Evolutionary conservation across 331 rosid species (phyloP), one percentile per base, ranked within the genome.

Genomic region (Rhamnella rubrinervis): DNA sequence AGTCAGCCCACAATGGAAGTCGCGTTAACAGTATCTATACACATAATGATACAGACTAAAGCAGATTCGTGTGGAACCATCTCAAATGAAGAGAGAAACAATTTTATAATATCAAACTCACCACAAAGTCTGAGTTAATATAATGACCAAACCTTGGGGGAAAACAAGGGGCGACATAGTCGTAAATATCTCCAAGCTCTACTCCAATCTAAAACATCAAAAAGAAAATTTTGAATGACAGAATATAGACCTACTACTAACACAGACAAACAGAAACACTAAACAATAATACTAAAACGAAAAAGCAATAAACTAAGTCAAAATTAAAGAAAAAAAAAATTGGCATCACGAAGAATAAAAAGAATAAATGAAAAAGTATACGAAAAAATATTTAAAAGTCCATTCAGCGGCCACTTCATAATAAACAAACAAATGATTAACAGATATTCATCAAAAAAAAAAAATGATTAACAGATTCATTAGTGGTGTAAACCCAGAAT

Each of bases 141-240:
- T 18, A 49, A 61, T 67, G 38, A 37, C 47, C 84, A 53, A 49
- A 93, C 98, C 98, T 93, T 67, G 98, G 98, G 78, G 97, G 98
- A 60, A 93, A 93, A 81, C 96, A 93, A 67, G 97, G 98, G 35
- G 98, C 98, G 25, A 93, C 95, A 46, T 84, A 81, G 64, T 93
- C 98, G 39, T 89, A 93, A 70, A 93, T 80, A 78, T 89, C 93
- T 71, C 95, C 98, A 72, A 93, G 98, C 76, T 93, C 98, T 74
- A 84, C 97, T 55, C 95, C 97, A 69, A 93, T 91, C 98, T 93
- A 77, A 65, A 76, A 61, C 71, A 71, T 81, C 26, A 58, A 71
- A 67, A 74, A 61, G 58, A 58, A 63, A 63, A 63, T 26, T 8
- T 0, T 25, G 3, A 41, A 49, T 21, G 20, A 40, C 47, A 40